Evolutionary conservation across 306 rosid species (phyloP).

Genomic region (Trifolium fragiferum): DNA sequence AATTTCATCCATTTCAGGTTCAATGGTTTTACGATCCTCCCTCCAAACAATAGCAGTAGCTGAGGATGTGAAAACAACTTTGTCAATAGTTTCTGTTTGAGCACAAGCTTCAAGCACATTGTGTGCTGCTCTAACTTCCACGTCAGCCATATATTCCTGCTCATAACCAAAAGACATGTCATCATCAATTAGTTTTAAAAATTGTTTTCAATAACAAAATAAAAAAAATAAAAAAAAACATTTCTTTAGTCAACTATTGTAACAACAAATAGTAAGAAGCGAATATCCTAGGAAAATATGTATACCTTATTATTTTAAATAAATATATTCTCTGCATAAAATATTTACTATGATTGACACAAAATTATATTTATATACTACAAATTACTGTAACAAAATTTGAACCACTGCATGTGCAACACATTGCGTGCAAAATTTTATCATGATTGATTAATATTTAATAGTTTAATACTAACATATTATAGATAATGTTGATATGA

Average conservation of each 20-base stretch:
- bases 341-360: neutral
- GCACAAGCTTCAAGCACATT: conserved; percentile 96
- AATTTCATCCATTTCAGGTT: conserved; percentile 66
- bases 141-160: conserved; percentile 83
- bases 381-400: conserved; percentile 4
- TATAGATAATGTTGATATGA: neutral
- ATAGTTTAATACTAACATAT: neutral
- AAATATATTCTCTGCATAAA: neutral
- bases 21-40: conserved; percentile 57
- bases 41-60: conserved; percentile 86
- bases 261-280: too few species aligned
- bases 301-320: too few species aligned
- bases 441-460: conserved; percentile 21
- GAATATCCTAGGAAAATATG: too few species aligned
- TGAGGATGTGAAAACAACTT: conserved; percentile 81
- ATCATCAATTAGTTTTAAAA: conserved; percentile 6
- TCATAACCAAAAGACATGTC: neutral
- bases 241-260: too few species aligned
- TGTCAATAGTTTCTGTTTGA: conserved; percentile 78
- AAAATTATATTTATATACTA: neutral
- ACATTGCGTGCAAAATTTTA: conserved; percentile 2
- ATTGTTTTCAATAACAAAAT: too few species aligned
- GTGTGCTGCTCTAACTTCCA: conserved; percentile 95
- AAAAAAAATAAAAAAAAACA: too few species aligned
- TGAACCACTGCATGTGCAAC: neutral